phyloP scores from a whole-genome alignment of 169 alveolate genomes.

The Plasmodium gonderi region DNA sequence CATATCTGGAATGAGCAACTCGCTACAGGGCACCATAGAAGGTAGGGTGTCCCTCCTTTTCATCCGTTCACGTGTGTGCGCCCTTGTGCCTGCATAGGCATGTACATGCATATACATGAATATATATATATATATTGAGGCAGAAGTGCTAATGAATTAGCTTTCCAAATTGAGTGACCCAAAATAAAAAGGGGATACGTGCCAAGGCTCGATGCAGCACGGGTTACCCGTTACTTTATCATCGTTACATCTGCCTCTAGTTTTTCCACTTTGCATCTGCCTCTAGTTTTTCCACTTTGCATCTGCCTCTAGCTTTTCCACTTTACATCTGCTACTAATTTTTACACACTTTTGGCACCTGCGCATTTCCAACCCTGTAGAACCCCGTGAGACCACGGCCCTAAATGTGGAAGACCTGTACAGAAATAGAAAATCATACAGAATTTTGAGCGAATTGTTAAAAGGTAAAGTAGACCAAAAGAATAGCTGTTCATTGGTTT shows the following conservation, averaged over 20 bases:
- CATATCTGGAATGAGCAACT: neutral
- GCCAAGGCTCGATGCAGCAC: too few species aligned
- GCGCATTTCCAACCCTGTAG: neutral
- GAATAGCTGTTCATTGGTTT: constrained; percentile 24
- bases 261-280: too few species aligned
- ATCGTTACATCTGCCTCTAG: too few species aligned
- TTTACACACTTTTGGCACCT: neutral
- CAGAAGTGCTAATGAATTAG: too few species aligned
- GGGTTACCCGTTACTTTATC: too few species aligned
- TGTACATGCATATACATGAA: neutral
- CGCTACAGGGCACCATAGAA: too few species aligned
- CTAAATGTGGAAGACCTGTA: constrained; percentile 14
- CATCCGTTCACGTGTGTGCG: neutral
- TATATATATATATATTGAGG: too few species aligned
- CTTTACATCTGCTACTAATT: neutral
- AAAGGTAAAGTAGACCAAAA: constrained; percentile 2
- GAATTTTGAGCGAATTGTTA: constrained; percentile 45
- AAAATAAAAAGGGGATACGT: too few species aligned
- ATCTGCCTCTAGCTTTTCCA: neutral
- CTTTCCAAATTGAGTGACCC: too few species aligned
- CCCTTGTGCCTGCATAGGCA: neutral
- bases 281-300: neutral
- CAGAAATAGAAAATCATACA: constrained; percentile 26
- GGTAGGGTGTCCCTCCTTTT: too few species aligned
- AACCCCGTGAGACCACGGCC: neutral